These are phyloP conservation scores for Aspergillaceae sp. DNA, from an alignment of 2,329 filamentous ascomycete genomes.

Conservation along the genomic window DNA sequence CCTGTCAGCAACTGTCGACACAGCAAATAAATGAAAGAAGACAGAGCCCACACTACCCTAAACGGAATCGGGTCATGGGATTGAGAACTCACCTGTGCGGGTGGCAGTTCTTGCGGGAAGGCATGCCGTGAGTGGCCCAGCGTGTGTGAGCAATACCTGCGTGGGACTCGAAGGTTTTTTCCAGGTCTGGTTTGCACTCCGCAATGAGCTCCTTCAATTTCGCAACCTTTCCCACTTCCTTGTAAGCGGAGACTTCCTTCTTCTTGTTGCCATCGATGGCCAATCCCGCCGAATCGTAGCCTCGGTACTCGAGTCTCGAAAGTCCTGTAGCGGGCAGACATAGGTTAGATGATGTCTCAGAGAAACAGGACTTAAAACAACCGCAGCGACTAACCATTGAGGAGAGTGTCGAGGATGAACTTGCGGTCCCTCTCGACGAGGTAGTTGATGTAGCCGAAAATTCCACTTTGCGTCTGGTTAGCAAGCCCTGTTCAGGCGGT, in stretches of 20 bases:
- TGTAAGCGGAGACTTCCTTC: slow-evolving; percentile 94
- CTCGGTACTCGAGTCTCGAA: slow-evolving; percentile 92
- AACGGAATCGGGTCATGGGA: too few relatives aligned
- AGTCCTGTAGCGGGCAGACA: slow-evolving; percentile 53
- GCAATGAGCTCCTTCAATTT: slow-evolving; percentile 92
- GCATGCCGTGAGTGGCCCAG: slow-evolving; percentile 96
- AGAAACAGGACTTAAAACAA: too few relatives aligned
- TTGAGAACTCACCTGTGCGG: slow-evolving; percentile 69
- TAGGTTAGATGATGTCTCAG: background rate
- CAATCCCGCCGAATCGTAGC: slow-evolving; percentile 95
- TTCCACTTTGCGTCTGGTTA: slow-evolving; percentile 23
- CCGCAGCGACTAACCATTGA: slow-evolving; percentile 64
- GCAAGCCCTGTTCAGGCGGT: background rate
- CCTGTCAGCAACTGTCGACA: too few relatives aligned
- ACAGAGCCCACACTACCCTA: too few relatives aligned
- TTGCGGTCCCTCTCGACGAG: slow-evolving; percentile 97
- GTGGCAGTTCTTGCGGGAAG: slow-evolving; percentile 93
- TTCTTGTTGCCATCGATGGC: slow-evolving; percentile 97
- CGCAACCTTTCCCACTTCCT: slow-evolving; percentile 98
- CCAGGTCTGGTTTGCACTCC: slow-evolving; percentile 70
- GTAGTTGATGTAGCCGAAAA: slow-evolving; percentile 96
- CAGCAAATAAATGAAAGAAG: too few relatives aligned
- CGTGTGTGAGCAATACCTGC: slow-evolving; percentile 97
- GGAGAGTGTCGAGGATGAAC: slow-evolving; percentile 89
- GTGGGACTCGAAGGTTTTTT: slow-evolving; percentile 94